Conservation (phyloP, 768 basidiomycete species). For the Suillus brevipes region DNA sequence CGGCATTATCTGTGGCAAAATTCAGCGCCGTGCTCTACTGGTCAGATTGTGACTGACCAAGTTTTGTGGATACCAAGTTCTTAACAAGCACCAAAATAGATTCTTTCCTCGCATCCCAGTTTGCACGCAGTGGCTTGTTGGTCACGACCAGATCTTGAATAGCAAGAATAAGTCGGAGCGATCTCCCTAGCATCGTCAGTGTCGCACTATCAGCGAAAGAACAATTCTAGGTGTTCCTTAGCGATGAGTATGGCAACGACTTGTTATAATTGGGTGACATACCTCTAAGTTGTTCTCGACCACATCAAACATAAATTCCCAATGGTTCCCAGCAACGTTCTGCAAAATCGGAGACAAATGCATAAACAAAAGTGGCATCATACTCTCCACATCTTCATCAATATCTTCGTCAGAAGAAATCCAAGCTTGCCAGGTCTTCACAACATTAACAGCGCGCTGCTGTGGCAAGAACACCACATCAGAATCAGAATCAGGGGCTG, state of each 20-base stretch:
- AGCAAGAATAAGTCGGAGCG: slow-evolving; percentile 62
- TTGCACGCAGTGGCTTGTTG: slow-evolving; percentile 71
- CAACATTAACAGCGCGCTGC: slow-evolving; percentile 80
- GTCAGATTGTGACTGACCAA: slow-evolving; percentile 2
- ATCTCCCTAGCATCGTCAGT: slow-evolving; percentile 65
- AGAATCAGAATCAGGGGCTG: slow-evolving; percentile 77
- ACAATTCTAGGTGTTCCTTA: slow-evolving; percentile 44
- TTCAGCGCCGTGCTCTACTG: neutral
- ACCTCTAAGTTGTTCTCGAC: slow-evolving; percentile 90
- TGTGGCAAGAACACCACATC: slow-evolving; percentile 84
- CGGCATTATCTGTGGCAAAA: slow-evolving; percentile 16
- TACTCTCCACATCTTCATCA: slow-evolving; percentile 76
- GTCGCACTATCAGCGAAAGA: slow-evolving; percentile 57
- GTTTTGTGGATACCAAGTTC: slow-evolving; percentile 48
- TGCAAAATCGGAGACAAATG: slow-evolving; percentile 86
- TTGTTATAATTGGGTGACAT: slow-evolving; percentile 16
- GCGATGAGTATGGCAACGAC: neutral
- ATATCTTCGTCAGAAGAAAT: slow-evolving; percentile 61
- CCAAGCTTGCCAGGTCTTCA: slow-evolving; percentile 88
- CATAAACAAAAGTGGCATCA: slow-evolving; percentile 70
- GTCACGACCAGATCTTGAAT: slow-evolving; percentile 69
- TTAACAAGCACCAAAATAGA: slow-evolving; percentile 57
- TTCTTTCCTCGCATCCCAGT: slow-evolving; percentile 62
- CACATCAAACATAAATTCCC: slow-evolving; percentile 91
- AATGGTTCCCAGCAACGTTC: slow-evolving; percentile 82